Evolutionary conservation across 495 filamentous ascomycete genomes (phyloP).

Genomic region (Hypoxylon crocopeplum): DNA sequence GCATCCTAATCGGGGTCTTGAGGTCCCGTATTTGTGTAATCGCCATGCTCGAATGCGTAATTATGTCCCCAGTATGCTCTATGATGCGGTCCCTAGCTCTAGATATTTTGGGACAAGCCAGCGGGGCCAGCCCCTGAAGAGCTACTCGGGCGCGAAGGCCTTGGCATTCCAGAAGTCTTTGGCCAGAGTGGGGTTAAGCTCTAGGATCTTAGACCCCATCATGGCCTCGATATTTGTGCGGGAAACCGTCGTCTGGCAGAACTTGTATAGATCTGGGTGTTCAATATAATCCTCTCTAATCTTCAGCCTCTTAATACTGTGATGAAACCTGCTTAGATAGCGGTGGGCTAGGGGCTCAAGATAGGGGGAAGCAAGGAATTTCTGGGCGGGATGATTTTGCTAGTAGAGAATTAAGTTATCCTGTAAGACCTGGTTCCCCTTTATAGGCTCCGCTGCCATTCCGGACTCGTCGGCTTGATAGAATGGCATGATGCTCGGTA

Average conservation of each 20-base stretch:
- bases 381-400: conserved; percentile 1
- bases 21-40: not conserved
- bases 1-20: conserved; percentile 34
- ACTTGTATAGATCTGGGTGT: conserved; percentile 32
- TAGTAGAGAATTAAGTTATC: conserved; percentile 5
- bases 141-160: conserved; percentile 8
- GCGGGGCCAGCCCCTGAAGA: conserved; percentile 10
- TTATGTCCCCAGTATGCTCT: conserved; percentile 3
- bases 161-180: conserved; percentile 26
- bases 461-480: conserved; percentile 12
- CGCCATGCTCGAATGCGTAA: conserved; percentile 15
- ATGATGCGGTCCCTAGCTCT: conserved; percentile 13
- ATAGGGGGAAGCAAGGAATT: conserved; percentile 11
- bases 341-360: conserved; percentile 1
- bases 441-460: not conserved
- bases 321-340: conserved; percentile 3
- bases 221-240: conserved; percentile 33
- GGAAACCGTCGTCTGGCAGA: conserved; percentile 26
- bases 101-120: conserved; percentile 28
- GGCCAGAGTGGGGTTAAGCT: conserved; percentile 22
- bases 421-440: conserved; percentile 1
- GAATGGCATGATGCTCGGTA: not conserved
- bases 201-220: conserved; percentile 35
- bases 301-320: not conserved
- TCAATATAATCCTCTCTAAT: conserved; percentile 23